Conservation (phyloP, 768 basidiomycete species). For the Suillus spraguei region DNA sequence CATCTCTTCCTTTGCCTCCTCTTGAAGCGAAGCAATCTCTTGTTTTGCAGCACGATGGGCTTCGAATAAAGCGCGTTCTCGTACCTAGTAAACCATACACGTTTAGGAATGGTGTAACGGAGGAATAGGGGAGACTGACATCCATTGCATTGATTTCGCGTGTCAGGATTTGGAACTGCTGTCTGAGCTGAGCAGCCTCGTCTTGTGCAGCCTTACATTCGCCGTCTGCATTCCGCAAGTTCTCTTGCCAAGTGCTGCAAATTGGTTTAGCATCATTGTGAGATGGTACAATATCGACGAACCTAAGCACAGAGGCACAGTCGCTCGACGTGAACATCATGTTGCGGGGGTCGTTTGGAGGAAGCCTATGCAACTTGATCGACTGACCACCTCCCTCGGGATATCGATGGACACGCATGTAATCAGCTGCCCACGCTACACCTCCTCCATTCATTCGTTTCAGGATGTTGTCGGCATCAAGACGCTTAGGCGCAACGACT, state of each 20-base stretch:
- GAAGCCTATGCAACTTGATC: conserved; percentile 36
- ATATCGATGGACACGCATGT: conserved; percentile 64
- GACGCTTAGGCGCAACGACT: conserved; percentile 65
- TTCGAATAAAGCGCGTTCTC: conserved; percentile 26
- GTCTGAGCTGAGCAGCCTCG: conserved; percentile 30
- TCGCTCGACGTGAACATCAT: conserved; percentile 59
- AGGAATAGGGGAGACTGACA: conserved; percentile 29
- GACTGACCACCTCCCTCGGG: conserved; percentile 69
- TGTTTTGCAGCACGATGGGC: conserved; percentile 37
- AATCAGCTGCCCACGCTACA: conserved; percentile 63
- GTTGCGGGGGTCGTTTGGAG: conserved; percentile 37
- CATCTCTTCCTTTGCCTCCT: conserved; percentile 69
- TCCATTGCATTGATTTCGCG: conserved; percentile 34
- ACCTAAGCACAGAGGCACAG: conserved; percentile 50
- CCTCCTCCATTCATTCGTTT: conserved; percentile 48
- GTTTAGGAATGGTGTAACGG: background rate
- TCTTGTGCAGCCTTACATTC: conserved; percentile 35
- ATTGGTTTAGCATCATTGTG: background rate
- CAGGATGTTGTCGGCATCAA: conserved; percentile 60
- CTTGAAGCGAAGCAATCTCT: conserved; percentile 45
- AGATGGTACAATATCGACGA: conserved; percentile 18
- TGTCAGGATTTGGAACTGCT: conserved; percentile 32
- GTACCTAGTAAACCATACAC: conserved; percentile 16
- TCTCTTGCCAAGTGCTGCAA: conserved; percentile 47
- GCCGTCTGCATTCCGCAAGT: conserved; percentile 41